Percentiles rank a stretch among this genome's conserved stretches.
These are phyloP conservation scores for Aspergillus sp. DNA, from an alignment of 2,329 filamentous ascomycete genomes.

Conservation along the genomic window DNA sequence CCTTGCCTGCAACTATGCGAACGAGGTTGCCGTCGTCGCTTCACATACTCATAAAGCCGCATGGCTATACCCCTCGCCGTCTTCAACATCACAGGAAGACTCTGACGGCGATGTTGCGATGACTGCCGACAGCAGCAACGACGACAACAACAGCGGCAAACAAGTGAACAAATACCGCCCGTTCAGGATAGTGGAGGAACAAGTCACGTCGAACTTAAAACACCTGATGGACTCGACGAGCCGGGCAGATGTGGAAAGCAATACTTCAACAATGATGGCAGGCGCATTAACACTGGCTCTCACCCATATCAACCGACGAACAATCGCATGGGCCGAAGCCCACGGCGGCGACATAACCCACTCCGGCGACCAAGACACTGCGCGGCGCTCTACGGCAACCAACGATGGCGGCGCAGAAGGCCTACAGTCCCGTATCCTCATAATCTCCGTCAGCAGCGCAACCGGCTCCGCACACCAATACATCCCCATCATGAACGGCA, in stretches of 20 bases:
- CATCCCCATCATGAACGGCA: constrained; percentile 97
- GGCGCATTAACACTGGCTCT: constrained; percentile 89
- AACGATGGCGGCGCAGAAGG: constrained; percentile 35
- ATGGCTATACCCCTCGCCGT: constrained; percentile 78
- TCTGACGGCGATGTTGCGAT: constrained; percentile 59
- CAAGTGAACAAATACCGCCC: constrained; percentile 88
- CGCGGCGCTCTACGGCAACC: background rate
- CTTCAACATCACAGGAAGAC: constrained; percentile 13
- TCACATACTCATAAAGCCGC: constrained; percentile 81
- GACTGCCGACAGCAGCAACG: constrained; percentile 42
- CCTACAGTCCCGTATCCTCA: constrained; percentile 78
- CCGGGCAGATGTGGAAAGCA: constrained; percentile 55
- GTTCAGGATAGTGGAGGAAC: constrained; percentile 81
- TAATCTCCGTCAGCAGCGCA: constrained; percentile 86
- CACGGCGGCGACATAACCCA: constrained; percentile 46
- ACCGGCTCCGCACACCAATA: constrained; percentile 86
- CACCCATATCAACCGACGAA: constrained; percentile 83
- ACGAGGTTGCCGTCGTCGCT: constrained; percentile 88
- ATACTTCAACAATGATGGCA: constrained; percentile 81
- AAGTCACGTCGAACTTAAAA: constrained; percentile 72
- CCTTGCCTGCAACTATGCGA: constrained; percentile 87
- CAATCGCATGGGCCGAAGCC: constrained; percentile 62
- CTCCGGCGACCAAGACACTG: constrained; percentile 29
- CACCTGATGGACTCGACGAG: constrained; percentile 71
- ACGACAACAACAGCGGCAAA: constrained; percentile 29